Percentiles rank a stretch among this genome's conserved stretches.
These are phyloP conservation scores for Phialophora expanda DNA, from an alignment of 2,329 filamentous ascomycete species.

Conservation along the genomic window DNA sequence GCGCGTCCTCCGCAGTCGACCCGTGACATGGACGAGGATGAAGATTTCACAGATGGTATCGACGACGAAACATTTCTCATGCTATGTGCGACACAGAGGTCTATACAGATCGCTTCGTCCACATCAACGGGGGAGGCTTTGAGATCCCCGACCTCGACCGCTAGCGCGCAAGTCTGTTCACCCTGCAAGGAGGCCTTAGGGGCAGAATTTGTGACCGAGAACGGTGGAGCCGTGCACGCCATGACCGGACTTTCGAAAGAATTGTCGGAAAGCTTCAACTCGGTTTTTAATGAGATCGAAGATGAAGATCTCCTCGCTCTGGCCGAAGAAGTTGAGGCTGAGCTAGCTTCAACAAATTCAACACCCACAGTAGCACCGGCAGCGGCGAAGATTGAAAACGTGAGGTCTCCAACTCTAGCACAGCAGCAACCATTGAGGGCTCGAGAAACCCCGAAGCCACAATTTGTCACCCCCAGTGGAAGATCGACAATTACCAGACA, in stretches of 20 bases:
- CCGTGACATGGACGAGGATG: conserved; percentile 14
- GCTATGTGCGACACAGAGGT: conserved; percentile 25
- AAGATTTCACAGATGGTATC: conserved; percentile 34
- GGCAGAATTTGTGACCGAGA: background rate
- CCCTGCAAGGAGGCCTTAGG: background rate
- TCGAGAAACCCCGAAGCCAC: conserved; percentile 5
- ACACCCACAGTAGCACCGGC: background rate
- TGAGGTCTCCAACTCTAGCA: background rate
- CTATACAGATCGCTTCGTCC: background rate
- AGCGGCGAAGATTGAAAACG: background rate
- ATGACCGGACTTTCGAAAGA: background rate
- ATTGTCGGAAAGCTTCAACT: conserved; percentile 31
- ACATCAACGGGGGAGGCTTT: background rate
- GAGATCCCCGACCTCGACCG: background rate
- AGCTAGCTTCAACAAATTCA: conserved; percentile 4
- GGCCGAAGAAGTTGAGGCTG: conserved; percentile 25
- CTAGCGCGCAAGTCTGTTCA: background rate
- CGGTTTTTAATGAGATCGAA: conserved; percentile 32
- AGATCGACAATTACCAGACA: background rate
- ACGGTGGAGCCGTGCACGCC: background rate
- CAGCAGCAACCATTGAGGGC: background rate
- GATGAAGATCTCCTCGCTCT: conserved; percentile 32
- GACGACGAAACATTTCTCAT: conserved; percentile 32
- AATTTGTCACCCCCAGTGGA: background rate
- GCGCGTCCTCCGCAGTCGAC: background rate